Base-by-base conservation (phyloP, 257 asterid species). In the Haberlea rhodopensis region DNA sequence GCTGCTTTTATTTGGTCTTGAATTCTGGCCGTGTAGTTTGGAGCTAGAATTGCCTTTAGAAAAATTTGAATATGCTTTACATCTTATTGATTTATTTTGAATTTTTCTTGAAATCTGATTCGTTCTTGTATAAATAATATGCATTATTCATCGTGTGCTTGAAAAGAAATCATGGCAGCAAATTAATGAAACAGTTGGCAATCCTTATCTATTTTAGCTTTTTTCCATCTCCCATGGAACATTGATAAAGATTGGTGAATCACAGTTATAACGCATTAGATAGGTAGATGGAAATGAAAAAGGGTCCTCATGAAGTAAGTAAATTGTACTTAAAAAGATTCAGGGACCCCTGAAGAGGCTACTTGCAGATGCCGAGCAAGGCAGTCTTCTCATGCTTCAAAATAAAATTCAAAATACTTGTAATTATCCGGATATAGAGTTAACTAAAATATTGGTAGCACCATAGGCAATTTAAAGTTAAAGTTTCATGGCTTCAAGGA, bases 231-330 rank as follows among this genome's bases (percentile, higher is more conserved):
- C 67, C 75, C 37, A 34, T 63, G 48, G 67, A 62, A 32, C 57
- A 19, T 27, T 54, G 57, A 60, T 72, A 57, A 24, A 63, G 74
- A 66, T 24, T 10, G 53, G 57, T 57, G 48, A 19, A 61, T 51
- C 70, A 69, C 66, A 69, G 60, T 77, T 71, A 69, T 63, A 52
- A 69, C 65, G 25, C 73, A 53, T 67, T 64, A 61, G 19, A 51
- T 13, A 19, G 76, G 72, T 72, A 59, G 74, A 48, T 74, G 76
- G 21, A 71, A 76, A 66, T 32, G 58, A 64, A 58, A 65, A 27
- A 29, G 31, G 70, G 54, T 53, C 56, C 40, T 54, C 66, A 46
- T 62, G 24, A 31, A 48, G 27, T 51, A 49, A 59, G 56, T 31
- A 40, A 55, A 65, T 10, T 59, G 40, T 57, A 68, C 62, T 8